phyloP scores from a whole-genome alignment of 2,329 filamentous ascomycete species.

The Penicillium frequentans region DNA sequence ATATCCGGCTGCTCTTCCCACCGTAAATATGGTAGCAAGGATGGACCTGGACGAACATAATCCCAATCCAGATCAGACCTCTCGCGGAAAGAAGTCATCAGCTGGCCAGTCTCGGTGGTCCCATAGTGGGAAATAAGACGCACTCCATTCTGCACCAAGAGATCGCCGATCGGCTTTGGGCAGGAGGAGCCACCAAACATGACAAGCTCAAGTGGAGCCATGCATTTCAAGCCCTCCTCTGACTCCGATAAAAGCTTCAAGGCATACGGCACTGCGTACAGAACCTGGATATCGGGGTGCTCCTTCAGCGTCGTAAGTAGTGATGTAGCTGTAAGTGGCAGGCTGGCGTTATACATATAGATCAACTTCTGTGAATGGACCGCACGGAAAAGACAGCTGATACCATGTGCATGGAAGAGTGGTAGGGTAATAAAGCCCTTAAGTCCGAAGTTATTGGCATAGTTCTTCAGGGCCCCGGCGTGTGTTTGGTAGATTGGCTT shows the following conservation, averaged over 20 bases:
- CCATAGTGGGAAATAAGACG: slow-evolving; percentile 60
- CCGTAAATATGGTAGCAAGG: slow-evolving; percentile 44
- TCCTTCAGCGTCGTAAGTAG: slow-evolving; percentile 48
- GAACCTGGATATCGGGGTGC: slow-evolving; percentile 49
- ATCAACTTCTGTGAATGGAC: slow-evolving; percentile 53
- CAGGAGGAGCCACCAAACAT: slow-evolving; percentile 60
- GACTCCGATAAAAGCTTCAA: slow-evolving; percentile 64
- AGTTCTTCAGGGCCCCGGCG: slow-evolving; percentile 51
- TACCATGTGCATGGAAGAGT: slow-evolving; percentile 60
- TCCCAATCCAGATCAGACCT: slow-evolving; percentile 60
- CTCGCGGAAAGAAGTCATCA: slow-evolving; percentile 61
- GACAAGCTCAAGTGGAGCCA: slow-evolving; percentile 53
- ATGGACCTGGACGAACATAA: slow-evolving; percentile 52
- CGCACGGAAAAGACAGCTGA: slow-evolving; percentile 56
- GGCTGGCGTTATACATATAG: slow-evolving; percentile 54
- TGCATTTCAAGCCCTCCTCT: slow-evolving; percentile 51
- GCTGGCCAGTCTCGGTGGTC: slow-evolving; percentile 61
- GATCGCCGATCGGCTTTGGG: slow-evolving; percentile 60
- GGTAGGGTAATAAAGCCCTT: slow-evolving; percentile 57
- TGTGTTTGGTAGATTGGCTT: slow-evolving; percentile 64
- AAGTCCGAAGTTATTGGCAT: slow-evolving; percentile 46
- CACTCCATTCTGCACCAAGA: slow-evolving; percentile 54
- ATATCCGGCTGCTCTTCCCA: slow-evolving; percentile 33
- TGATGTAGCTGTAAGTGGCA: slow-evolving; percentile 56
- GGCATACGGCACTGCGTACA: slow-evolving; percentile 64